Conservation (phyloP, 257 asterid genomes). For the Capsicum pubescens region DNA sequence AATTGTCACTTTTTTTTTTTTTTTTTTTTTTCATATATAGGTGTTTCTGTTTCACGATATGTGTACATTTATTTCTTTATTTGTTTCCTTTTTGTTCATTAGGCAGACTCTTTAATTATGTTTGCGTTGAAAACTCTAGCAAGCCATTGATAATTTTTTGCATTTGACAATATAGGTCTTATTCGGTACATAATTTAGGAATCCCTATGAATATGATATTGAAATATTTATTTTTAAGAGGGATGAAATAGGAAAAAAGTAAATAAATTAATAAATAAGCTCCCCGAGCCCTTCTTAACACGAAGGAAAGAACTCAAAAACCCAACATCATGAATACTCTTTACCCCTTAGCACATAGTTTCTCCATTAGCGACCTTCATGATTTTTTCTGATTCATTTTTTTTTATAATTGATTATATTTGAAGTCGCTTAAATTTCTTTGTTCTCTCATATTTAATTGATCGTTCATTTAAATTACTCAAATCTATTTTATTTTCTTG, state of each 20-base stretch:
- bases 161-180: neutral
- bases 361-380: too few species aligned
- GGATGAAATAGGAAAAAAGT: neutral
- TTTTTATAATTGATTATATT: too few species aligned
- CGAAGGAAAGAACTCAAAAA: neutral
- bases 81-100: neutral
- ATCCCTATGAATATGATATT: neutral
- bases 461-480: too few species aligned
- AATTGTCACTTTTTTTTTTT: too few species aligned
- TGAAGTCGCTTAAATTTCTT: too few species aligned
- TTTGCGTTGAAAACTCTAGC: neutral
- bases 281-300: fast-evolving
- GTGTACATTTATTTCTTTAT: neutral
- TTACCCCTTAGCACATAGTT: too few species aligned
- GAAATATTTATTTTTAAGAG: neutral
- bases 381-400: too few species aligned
- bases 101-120: neutral
- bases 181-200: neutral
- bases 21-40: neutral
- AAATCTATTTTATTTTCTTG: too few species aligned
- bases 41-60: too few species aligned
- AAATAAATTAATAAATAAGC: neutral
- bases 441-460: too few species aligned
- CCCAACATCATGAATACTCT: too few species aligned
- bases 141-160: neutral